Evolutionary conservation across 2,329 filamentous ascomycete genomes (phyloP), one percentile per base, ranked within the genome.

Genomic region (Boeremia exigua): DNA sequence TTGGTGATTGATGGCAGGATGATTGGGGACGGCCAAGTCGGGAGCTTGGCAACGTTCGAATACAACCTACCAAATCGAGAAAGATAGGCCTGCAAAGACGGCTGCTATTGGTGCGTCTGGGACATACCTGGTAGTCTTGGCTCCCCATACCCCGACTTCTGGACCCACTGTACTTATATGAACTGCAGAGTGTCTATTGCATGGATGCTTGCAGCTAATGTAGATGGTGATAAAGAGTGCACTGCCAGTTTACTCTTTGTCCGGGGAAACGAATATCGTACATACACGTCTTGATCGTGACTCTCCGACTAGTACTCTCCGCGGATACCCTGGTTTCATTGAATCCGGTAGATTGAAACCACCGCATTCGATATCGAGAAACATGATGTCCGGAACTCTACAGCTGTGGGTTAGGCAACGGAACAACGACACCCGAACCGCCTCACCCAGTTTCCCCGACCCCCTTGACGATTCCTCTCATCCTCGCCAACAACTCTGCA

Each of bases 401-500:
- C 19, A 5, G 19, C 19, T 23, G 19, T 5, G 19, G 19, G 5
- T 23, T 23, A 23, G 5, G 19, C 5, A 23, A 5, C 19, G 19
- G 19, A 23, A 23, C 19, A 23, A 23, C 19, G 19, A 23, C 19
- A 23, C 19, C 19, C 19, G 19, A 23, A 23, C 5, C 2, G 19
- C 19, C 27, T 46, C 36, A 56, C 5, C 9, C 42, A 11, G 29
- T 42, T n/a, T 19, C 36, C 19, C 50, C 43, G 27, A 57, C 44
- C 2, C 48, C 43, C 4, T 55, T 48, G 2, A 67, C 58, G 15
- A 65, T 54, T 0, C 53, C 53, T 33, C 40, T 61, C 63, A 71
- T 70, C 8, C 61, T 62, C 1, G 38, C 51, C 27, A 69, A 53
- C 34, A 74, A 45, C 42, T 72, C 70, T 1, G 57, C 57, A 23